Percentiles rank a stretch among this genome's conserved stretches.
phyloP scores from a whole-genome alignment of 108 stramenopile species.

The Aurantiochytrium sp. region DNA sequence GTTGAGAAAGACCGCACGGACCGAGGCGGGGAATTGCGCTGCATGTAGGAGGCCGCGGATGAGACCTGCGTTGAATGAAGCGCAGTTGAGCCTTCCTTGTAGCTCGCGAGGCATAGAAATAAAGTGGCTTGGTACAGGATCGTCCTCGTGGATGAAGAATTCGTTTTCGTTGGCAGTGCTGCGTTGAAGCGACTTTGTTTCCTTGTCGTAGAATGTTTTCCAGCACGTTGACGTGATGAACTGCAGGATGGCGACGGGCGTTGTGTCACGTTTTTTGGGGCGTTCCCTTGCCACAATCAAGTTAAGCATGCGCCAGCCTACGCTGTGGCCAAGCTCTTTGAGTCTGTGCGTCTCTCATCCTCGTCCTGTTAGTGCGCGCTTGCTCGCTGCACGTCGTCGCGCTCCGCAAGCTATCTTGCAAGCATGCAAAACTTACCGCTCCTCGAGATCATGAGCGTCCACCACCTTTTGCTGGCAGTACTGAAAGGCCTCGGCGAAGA shows the following conservation, averaged over 20 bases:
- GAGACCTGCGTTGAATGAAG: background rate
- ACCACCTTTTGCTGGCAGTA: background rate
- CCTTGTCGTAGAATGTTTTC: background rate
- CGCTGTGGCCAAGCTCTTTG: background rate
- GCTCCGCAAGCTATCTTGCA: background rate
- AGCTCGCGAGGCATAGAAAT: background rate
- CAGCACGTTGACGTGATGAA: conserved; percentile 16
- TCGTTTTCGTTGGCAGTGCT: background rate
- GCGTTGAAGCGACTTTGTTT: background rate
- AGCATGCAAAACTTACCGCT: background rate
- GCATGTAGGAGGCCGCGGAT: background rate
- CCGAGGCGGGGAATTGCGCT: background rate
- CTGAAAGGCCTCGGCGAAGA: background rate
- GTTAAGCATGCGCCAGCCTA: background rate
- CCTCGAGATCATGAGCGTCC: background rate
- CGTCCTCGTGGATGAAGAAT: background rate
- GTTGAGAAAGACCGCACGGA: background rate
- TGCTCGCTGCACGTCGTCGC: background rate
- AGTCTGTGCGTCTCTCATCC: background rate
- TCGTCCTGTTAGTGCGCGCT: background rate
- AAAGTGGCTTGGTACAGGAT: background rate
- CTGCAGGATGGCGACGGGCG: background rate
- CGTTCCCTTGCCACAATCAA: background rate
- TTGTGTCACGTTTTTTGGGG: background rate
- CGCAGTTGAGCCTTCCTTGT: background rate